These are phyloP conservation scores for Dactylorhiza incarnata DNA, from an alignment of 106 monocot genomes.

Conservation along the genomic window DNA sequence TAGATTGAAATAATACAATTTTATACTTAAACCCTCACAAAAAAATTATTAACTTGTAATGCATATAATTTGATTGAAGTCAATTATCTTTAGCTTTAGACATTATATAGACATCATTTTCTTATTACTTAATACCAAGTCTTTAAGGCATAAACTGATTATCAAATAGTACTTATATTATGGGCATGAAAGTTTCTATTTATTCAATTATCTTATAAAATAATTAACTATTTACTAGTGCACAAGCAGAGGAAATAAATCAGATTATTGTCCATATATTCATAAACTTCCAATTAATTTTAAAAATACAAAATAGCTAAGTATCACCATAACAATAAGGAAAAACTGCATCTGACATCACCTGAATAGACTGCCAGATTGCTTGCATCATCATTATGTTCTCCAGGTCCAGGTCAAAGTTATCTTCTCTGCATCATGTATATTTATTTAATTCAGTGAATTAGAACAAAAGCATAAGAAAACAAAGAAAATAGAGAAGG, in stretches of 20 bases:
- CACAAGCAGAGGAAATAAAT: background rate
- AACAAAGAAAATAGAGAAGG: conserved; percentile 1
- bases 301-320: background rate
- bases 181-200: background rate
- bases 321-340: background rate
- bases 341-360: conserved; percentile 9
- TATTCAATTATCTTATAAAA: background rate
- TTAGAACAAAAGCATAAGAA: background rate
- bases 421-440: conserved; percentile 27
- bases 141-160: background rate
- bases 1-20: too few species aligned
- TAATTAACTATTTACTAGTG: background rate
- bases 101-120: too few species aligned
- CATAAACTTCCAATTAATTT: background rate
- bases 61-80: too few species aligned
- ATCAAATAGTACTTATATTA: background rate
- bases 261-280: background rate
- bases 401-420: conserved; percentile 37
- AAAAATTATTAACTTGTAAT: too few species aligned
- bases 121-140: too few species aligned
- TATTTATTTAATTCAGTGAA: background rate
- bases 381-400: conserved; percentile 57
- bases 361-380: conserved; percentile 57
- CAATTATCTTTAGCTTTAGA: too few species aligned
- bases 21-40: too few species aligned